These are phyloP conservation scores for Trametes gibbosa DNA, from an alignment of 768 basidiomycete species.

Conservation along the genomic window DNA sequence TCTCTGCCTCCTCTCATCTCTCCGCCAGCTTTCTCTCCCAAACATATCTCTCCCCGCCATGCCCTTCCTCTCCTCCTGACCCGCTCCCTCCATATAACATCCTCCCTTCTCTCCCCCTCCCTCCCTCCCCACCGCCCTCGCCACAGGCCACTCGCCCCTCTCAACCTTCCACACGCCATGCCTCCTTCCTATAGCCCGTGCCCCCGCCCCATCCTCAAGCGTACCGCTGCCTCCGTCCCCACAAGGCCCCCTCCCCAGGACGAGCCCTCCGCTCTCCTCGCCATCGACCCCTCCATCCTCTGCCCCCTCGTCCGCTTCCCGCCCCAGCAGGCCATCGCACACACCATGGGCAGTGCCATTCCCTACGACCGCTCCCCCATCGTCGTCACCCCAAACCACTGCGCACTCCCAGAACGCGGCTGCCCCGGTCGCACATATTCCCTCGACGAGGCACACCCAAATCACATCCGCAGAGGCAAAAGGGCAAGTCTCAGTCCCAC, in stretches of 20 bases:
- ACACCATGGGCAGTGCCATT: slow-evolving; percentile 38
- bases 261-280: slow-evolving; percentile 38
- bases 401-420: slow-evolving; percentile 76
- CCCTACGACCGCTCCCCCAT: slow-evolving; percentile 81
- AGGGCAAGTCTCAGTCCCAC: slow-evolving; percentile 1
- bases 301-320: slow-evolving; percentile 51
- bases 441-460: slow-evolving; percentile 37
- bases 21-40: background rate
- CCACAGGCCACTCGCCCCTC: background rate
- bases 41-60: slow-evolving; percentile 9
- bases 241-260: slow-evolving; percentile 21
- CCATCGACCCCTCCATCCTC: slow-evolving; percentile 51
- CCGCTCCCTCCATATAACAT: background rate
- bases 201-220: slow-evolving; percentile 62
- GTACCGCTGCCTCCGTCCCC: slow-evolving; percentile 30
- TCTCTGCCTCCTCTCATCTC: slow-evolving; percentile 1
- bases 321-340: slow-evolving; percentile 35
- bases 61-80: background rate
- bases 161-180: slow-evolving; percentile 13
- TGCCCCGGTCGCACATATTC: slow-evolving; percentile 70
- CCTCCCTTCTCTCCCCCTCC: background rate
- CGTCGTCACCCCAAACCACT: slow-evolving; percentile 65
- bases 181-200: slow-evolving; percentile 27
- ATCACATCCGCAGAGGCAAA: background rate
- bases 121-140: background rate